Evolutionary conservation across 768 basidiomycete genomes (phyloP).

Genomic region (Mycena floridula): DNA sequence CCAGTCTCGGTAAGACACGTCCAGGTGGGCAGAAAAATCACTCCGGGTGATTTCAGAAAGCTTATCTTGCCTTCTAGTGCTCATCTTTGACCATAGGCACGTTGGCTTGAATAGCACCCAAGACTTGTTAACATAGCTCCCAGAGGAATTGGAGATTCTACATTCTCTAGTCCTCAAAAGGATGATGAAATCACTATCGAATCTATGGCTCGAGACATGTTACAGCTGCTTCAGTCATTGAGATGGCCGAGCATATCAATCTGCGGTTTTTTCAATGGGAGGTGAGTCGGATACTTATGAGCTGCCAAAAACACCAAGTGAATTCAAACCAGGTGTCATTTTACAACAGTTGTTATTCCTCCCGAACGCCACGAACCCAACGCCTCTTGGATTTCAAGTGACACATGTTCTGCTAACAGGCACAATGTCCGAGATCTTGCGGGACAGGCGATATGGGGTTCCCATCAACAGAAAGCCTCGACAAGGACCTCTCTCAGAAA

Average conservation of each 20-base stretch:
- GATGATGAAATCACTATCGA: conserved; percentile 38
- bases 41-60: background rate
- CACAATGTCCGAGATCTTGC: conserved; percentile 17
- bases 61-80: conserved; percentile 21
- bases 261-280: conserved; percentile 47
- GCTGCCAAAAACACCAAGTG: background rate
- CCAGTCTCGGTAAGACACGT: conserved; percentile 25
- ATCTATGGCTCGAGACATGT: conserved; percentile 37
- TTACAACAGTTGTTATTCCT: conserved; percentile 39
- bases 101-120: background rate
- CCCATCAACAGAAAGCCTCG: conserved; percentile 11
- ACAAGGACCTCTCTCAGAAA: conserved; percentile 14
- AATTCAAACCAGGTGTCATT: conserved; percentile 28
- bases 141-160: conserved; percentile 43
- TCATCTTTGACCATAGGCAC: conserved; percentile 37
- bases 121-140: background rate
- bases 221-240: conserved; percentile 29
- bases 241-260: conserved; percentile 36
- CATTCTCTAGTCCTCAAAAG: conserved; percentile 15
- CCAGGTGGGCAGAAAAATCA: conserved; percentile 25
- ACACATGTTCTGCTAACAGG: conserved; percentile 35
- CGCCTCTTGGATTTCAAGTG: conserved; percentile 29
- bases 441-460: conserved; percentile 20
- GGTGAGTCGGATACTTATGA: conserved; percentile 20
- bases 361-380: conserved; percentile 28